Conservation (phyloP, 177 flowering plant genomes). For the Telopea speciosissima region DNA sequence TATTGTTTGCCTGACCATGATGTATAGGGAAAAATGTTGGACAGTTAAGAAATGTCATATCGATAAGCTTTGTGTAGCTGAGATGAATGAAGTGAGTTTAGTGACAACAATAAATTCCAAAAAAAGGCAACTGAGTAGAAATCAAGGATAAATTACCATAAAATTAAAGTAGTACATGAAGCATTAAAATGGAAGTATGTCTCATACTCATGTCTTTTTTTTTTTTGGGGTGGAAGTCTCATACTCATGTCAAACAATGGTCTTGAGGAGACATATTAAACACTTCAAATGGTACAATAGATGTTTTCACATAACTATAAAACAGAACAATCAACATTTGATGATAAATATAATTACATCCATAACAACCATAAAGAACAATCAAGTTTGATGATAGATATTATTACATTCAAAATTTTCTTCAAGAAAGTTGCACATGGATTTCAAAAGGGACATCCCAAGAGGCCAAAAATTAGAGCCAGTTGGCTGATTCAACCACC, state of each 20-base stretch:
- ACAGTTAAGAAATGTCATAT: no score
- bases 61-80: no score
- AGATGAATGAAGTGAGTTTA: no score
- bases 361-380: constrained; percentile 1
- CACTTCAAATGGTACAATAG: not conserved
- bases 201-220: no score
- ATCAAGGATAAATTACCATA: not conserved
- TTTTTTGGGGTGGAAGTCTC: no score
- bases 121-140: not conserved
- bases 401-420: not conserved
- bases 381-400: not conserved
- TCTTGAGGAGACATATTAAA: no score
- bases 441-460: constrained; percentile 73
- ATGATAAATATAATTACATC: not conserved
- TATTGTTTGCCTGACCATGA: no score
- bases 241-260: no score
- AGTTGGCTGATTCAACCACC: constrained; percentile 28
- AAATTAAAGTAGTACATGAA: no score
- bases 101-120: not conserved
- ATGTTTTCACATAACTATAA: not conserved
- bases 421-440: constrained; percentile 16
- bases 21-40: no score
- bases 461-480: constrained; percentile 51
- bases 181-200: no score
- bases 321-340: not conserved